phyloP scores from a whole-genome alignment of 1,284 basidiomycete genomes.

The Calocybe gambosa region DNA sequence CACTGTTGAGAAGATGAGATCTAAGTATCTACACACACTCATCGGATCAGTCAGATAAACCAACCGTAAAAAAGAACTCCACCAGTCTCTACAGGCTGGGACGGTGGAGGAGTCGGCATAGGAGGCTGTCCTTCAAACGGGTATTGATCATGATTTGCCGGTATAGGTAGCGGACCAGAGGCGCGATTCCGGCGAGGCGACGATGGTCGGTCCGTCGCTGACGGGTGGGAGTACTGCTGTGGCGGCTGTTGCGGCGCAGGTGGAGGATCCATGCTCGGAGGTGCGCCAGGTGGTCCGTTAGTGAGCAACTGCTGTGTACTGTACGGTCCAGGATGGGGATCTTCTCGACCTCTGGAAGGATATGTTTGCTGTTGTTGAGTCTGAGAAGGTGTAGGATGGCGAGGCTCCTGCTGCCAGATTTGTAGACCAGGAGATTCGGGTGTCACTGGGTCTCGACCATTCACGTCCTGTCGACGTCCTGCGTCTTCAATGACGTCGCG shows the following conservation, averaged over 20 bases:
- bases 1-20: slow-evolving; percentile 40
- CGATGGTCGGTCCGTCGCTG: not conserved
- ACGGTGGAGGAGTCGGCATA: slow-evolving; percentile 26
- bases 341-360: not conserved
- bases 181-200: slow-evolving; percentile 8
- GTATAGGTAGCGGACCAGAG: slow-evolving; percentile 17
- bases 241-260: slow-evolving; percentile 3
- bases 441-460: slow-evolving; percentile 4
- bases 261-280: slow-evolving; percentile 13
- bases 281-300: slow-evolving; percentile 5
- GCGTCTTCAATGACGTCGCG: not conserved
- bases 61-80: slow-evolving; percentile 74
- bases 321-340: not conserved
- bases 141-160: slow-evolving; percentile 8
- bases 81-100: slow-evolving; percentile 28
- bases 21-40: not conserved
- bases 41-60: slow-evolving; percentile 3
- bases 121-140: slow-evolving; percentile 14
- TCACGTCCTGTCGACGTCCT: slow-evolving; percentile 1
- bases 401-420: slow-evolving; percentile 9
- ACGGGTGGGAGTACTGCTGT: slow-evolving; percentile 1
- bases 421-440: not conserved
- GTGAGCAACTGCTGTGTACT: slow-evolving; percentile 5
- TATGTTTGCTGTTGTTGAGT: slow-evolving; percentile 5
- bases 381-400: not conserved